Percentiles rank a stretch among this genome's conserved stretches.
These are phyloP conservation scores for Colletotrichum limetticola DNA, from an alignment of 2,329 filamentous ascomycete species.

Conservation along the genomic window DNA sequence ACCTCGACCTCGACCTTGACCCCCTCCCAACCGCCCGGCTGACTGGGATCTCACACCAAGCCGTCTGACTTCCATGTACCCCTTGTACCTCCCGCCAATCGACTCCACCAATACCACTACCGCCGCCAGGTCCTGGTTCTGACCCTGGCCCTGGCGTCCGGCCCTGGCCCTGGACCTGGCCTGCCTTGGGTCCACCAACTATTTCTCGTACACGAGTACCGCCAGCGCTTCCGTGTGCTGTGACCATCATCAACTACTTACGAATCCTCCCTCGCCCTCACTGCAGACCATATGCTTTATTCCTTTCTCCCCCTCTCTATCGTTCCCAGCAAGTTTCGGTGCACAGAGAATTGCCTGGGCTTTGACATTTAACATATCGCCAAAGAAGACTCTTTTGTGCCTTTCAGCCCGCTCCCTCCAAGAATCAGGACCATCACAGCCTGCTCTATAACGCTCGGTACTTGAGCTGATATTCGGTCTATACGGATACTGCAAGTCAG, in stretches of 20 bases:
- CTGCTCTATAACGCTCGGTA: slow-evolving; percentile 8
- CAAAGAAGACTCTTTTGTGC: background rate
- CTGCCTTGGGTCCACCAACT: slow-evolving; percentile 26
- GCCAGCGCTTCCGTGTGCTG: slow-evolving; percentile 25
- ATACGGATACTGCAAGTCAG: slow-evolving; percentile 1
- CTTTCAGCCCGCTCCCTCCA: background rate
- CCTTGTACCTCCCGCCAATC: slow-evolving; percentile 33
- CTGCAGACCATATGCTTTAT: background rate
- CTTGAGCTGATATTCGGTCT: slow-evolving; percentile 14
- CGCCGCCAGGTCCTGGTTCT: slow-evolving; percentile 26
- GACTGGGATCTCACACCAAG: slow-evolving; percentile 28
- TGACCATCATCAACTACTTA: slow-evolving; percentile 29
- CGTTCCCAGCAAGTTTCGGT: too few relatives aligned
- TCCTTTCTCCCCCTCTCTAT: background rate
- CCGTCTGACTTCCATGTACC: slow-evolving; percentile 29
- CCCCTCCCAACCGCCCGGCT: slow-evolving; percentile 31
- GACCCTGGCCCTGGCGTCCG: slow-evolving; percentile 28
- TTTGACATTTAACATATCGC: too few relatives aligned
- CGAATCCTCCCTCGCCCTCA: slow-evolving; percentile 9
- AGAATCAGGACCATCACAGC: background rate
- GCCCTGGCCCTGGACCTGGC: slow-evolving; percentile 31
- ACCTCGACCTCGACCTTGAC: background rate
- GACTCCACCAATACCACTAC: slow-evolving; percentile 28
- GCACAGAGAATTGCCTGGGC: background rate
- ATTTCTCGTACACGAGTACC: slow-evolving; percentile 8